Evolutionary conservation across 768 basidiomycete genomes (phyloP), one percentile per base, ranked within the genome.

Genomic region (Naganishia randhawae): DNA sequence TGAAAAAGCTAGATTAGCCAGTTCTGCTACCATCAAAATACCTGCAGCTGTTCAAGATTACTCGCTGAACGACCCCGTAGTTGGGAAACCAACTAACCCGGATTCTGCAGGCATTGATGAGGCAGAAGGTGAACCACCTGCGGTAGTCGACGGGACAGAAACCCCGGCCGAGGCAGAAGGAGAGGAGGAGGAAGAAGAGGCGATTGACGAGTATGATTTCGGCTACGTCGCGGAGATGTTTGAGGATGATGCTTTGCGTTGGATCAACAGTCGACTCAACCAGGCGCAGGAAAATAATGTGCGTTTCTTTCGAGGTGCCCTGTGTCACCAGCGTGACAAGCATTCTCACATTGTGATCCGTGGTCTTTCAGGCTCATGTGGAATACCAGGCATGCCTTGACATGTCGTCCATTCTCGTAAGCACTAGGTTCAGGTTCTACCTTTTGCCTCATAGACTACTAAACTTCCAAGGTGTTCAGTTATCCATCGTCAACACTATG

Each of bases 301-400:
- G 72, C 54, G 83, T 72, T n/a, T n/a, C 39, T 55, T 32, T 4
- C 19, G n/a, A 6, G 11, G 33, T 32, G 17, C 29, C 31, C 4
- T 5, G 31, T 19, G 13, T 29, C 17, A 22, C 10, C 9, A 22
- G 19, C 19, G 13, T 8, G 4, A 35, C 17, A 19, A 51, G 11
- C 31, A 9, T 11, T 19, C 39, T 55, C 25, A 22, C 27, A 51
- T 31, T 19, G 1, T 37, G 5, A 33, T 65, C 13, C 27, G 50
- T 51, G 25, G 63, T 67, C 13, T 10, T 39, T 54, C 37, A 67
- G 41, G 66, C 71, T 72, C 54, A 57, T 29, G 90, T 87, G 31
- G 94, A 96, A 76, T 83, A 98, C 31, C 92, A 97, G 79, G 91
- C 92, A 35, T 92, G 92, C 35, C 86, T 96, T 75, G 91, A 95